Conservation (phyloP, 1,284 basidiomycete species). For the Cerioporus squamosus region DNA sequence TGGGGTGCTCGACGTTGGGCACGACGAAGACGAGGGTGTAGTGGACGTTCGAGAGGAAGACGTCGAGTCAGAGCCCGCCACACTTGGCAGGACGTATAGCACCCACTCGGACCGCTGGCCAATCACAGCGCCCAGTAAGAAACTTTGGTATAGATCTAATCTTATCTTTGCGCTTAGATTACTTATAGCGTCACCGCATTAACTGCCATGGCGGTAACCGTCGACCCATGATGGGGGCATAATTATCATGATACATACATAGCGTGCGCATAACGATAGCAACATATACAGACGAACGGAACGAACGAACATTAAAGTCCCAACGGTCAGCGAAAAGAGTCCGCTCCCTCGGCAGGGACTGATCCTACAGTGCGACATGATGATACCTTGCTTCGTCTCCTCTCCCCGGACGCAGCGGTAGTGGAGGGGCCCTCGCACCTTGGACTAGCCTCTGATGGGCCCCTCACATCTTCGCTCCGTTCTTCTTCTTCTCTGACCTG, state of each 20-base stretch:
- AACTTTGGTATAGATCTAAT: constrained; percentile 10
- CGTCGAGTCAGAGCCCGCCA: constrained; percentile 21
- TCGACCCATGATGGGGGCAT: not conserved
- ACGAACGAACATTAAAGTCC: constrained; percentile 27
- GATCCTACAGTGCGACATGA: constrained; percentile 22
- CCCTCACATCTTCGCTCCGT: constrained; percentile 22
- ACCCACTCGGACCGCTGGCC: constrained; percentile 16
- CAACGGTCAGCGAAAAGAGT: constrained; percentile 25
- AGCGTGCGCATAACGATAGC: constrained; percentile 19
- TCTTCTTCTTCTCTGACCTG: constrained; percentile 18
- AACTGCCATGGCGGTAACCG: not conserved
- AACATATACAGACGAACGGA: constrained; percentile 24
- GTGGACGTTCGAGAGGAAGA: constrained; percentile 7
- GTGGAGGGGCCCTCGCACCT: too few relatives aligned
- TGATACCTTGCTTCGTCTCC: constrained; percentile 4
- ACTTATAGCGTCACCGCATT: too few relatives aligned
- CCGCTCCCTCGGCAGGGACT: constrained; percentile 27
- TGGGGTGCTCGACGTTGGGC: not conserved
- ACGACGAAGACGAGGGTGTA: constrained; percentile 2
- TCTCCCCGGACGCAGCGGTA: constrained; percentile 10
- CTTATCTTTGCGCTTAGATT: not conserved
- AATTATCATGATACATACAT: constrained; percentile 12
- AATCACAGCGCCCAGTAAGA: constrained; percentile 23
- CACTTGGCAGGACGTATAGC: not conserved
- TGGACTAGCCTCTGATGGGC: not conserved